Evolutionary conservation across 2,329 filamentous ascomycete genomes (phyloP).

Genomic region (Pyrenophora tritici-repentis): DNA sequence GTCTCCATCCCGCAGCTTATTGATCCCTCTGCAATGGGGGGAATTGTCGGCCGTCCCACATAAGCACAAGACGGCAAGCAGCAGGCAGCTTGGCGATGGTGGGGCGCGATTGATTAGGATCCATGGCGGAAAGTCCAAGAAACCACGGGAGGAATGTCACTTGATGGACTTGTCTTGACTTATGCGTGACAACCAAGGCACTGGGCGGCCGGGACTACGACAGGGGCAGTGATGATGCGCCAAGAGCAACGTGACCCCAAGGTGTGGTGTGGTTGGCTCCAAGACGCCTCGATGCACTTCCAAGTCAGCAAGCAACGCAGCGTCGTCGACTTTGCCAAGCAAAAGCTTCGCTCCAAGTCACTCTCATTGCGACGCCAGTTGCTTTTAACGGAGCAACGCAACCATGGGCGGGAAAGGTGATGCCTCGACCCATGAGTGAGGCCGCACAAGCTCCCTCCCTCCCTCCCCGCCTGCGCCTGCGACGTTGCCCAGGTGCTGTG

Average conservation of each 20-base stretch:
- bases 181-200: slow-evolving; percentile 9
- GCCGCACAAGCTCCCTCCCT: slow-evolving; percentile 15
- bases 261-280: slow-evolving; percentile 15
- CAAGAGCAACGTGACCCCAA: slow-evolving; percentile 9
- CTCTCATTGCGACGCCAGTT: slow-evolving; percentile 12
- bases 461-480: slow-evolving; percentile 1
- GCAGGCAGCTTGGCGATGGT: slow-evolving; percentile 18
- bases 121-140: slow-evolving; percentile 10
- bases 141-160: slow-evolving; percentile 3
- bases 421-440: slow-evolving; percentile 22
- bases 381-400: slow-evolving; percentile 22
- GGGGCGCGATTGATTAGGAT: slow-evolving; percentile 1
- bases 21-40: not conserved
- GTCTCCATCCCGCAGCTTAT: not conserved
- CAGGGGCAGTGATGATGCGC: slow-evolving; percentile 12
- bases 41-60: too few species aligned
- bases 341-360: slow-evolving; percentile 15
- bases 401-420: slow-evolving; percentile 19
- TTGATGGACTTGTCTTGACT: slow-evolving; percentile 1
- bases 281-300: not conserved
- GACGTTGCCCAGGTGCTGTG: slow-evolving; percentile 3
- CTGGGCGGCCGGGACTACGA: slow-evolving; percentile 9
- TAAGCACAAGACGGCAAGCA: slow-evolving; percentile 1
- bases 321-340: slow-evolving; percentile 16
- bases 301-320: slow-evolving; percentile 10